Evolutionary conservation across 441 rosid species (phyloP).

Genomic region (Mallotus japonicus): DNA sequence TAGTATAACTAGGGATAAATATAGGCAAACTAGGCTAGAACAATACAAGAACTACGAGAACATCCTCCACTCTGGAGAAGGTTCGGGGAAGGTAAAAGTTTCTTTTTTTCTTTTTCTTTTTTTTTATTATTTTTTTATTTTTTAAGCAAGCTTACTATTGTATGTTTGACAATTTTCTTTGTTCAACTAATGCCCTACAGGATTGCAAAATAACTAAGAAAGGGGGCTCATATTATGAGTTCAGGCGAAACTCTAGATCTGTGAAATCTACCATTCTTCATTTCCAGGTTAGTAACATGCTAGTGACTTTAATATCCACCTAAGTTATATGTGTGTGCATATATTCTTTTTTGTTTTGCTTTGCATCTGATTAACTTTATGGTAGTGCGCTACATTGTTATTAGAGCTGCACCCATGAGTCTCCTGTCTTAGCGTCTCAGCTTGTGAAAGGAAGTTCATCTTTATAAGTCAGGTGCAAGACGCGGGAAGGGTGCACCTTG

Average conservation of each 20-base stretch:
- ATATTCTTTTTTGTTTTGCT: too few relatives aligned
- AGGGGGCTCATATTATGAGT: constrained; percentile 40
- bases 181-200: constrained; percentile 17
- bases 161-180: too few relatives aligned
- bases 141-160: not conserved
- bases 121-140: too few relatives aligned
- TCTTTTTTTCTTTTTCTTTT: not conserved
- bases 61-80: constrained; percentile 63
- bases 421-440: too few relatives aligned
- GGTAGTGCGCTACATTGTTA: too few relatives aligned
- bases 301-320: too few relatives aligned
- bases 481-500: too few relatives aligned
- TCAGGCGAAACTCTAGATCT: constrained; percentile 50
- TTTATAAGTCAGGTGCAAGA: too few relatives aligned
- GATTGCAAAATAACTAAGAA: constrained; percentile 38
- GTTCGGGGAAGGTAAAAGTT: constrained; percentile 51
- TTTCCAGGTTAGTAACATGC: constrained; percentile 37
- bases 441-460: too few relatives aligned
- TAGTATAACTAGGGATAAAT: constrained; percentile 69
- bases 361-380: too few relatives aligned
- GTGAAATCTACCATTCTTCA: constrained; percentile 53
- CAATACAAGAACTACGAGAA: constrained; percentile 92
- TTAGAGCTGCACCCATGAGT: too few relatives aligned
- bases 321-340: too few relatives aligned
- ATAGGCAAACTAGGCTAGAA: constrained; percentile 77